These are phyloP conservation scores for Verticillium klebahnii DNA, from an alignment of 2,329 filamentous ascomycete species.

Conservation along the genomic window DNA sequence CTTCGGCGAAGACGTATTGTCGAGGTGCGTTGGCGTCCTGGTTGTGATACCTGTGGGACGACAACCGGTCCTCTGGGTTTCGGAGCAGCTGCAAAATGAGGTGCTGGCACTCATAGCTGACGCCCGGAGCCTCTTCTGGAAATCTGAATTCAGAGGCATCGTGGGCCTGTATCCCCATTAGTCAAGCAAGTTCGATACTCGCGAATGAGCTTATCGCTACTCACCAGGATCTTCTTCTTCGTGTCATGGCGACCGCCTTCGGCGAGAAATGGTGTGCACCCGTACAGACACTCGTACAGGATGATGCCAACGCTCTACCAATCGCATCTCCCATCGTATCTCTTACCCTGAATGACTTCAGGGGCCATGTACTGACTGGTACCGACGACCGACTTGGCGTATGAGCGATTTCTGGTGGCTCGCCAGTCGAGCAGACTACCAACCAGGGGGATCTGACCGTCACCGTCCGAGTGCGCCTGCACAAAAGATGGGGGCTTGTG, in stretches of 20 bases:
- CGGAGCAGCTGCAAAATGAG: slow-evolving; percentile 69
- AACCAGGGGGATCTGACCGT: slow-evolving; percentile 19
- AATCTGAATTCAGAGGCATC: slow-evolving; percentile 52
- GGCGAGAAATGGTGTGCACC: slow-evolving; percentile 82
- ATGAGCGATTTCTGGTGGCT: slow-evolving; percentile 63
- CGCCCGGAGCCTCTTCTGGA: slow-evolving; percentile 53
- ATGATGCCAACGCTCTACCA: slow-evolving; percentile 98
- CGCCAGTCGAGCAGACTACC: slow-evolving; percentile 64
- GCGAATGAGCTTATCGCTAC: slow-evolving; percentile 18
- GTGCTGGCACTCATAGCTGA: slow-evolving; percentile 70
- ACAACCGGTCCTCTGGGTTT: slow-evolving; percentile 71
- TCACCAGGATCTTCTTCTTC: slow-evolving; percentile 77
- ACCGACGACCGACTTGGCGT: slow-evolving; percentile 83
- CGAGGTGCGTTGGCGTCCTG: slow-evolving; percentile 14
- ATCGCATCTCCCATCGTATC: slow-evolving; percentile 90
- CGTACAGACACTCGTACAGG: slow-evolving; percentile 90
- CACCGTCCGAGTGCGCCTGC: slow-evolving; percentile 30
- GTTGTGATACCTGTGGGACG: slow-evolving; percentile 38
- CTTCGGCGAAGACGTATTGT: slow-evolving; percentile 65
- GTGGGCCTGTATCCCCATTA: slow-evolving; percentile 53
- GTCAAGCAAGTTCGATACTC: neutral
- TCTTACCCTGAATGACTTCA: slow-evolving; percentile 76
- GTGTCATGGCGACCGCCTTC: slow-evolving; percentile 75
- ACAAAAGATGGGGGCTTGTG: slow-evolving; percentile 14
- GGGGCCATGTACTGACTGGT: slow-evolving; percentile 99